These are phyloP conservation scores for Diversispora eburnea DNA, from an alignment of 192 early-diverging fungal species.

Conservation along the genomic window DNA sequence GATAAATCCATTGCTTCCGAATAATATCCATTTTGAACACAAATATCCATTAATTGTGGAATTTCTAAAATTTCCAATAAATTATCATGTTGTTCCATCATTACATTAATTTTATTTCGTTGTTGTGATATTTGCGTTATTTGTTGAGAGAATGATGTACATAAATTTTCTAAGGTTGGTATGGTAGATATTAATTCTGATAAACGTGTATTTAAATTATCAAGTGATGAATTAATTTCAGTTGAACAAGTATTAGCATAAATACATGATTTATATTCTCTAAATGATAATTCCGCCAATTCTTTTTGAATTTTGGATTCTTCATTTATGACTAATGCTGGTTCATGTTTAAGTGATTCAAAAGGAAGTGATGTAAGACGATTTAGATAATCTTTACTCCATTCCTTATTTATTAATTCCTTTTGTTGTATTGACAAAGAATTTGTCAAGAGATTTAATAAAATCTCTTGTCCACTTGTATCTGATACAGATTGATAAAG, in stretches of 20 bases:
- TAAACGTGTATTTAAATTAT: conserved; percentile 45
- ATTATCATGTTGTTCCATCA: conserved; percentile 52
- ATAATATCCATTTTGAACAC: conserved; percentile 77
- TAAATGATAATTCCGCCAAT: conserved; percentile 61
- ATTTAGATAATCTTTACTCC: conserved; percentile 60
- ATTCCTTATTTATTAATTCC: conserved; percentile 40
- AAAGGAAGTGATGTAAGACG: conserved; percentile 60
- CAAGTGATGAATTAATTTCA: conserved; percentile 48
- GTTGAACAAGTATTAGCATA: conserved; percentile 57
- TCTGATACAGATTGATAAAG: background rate
- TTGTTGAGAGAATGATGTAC: conserved; percentile 41
- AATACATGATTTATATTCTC: conserved; percentile 66
- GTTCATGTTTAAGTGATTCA: conserved; percentile 57
- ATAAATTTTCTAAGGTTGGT: conserved; percentile 47
- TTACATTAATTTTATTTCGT: conserved; percentile 44
- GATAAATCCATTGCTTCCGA: conserved; percentile 81
- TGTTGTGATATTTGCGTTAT: conserved; percentile 34
- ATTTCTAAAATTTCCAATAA: conserved; percentile 73
- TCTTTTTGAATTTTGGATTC: conserved; percentile 52
- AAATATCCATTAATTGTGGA: conserved; percentile 76
- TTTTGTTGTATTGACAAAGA: conserved; percentile 35
- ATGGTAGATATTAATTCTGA: conserved; percentile 44
- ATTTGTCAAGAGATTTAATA: conserved; percentile 27
- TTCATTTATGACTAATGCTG: conserved; percentile 48
- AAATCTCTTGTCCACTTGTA: conserved; percentile 28